phyloP scores from a whole-genome alignment of 2,329 filamentous ascomycete genomes.

The Botryotinia convoluta region DNA sequence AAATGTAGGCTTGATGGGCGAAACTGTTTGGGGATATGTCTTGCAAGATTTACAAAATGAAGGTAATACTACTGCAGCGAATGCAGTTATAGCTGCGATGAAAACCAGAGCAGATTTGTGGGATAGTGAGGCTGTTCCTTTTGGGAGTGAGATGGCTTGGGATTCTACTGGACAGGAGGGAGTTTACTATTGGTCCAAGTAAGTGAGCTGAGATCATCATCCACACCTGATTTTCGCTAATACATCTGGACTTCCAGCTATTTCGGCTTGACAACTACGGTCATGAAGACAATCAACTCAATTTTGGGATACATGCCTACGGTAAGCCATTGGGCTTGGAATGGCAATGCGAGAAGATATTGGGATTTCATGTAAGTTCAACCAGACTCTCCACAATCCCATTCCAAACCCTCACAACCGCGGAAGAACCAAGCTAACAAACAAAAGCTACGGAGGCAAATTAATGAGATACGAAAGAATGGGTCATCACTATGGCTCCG shows the following conservation, averaged over 20 bases:
- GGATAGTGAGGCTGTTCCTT: slow-evolving; percentile 52
- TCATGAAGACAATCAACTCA: slow-evolving; percentile 52
- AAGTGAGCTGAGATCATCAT: background rate
- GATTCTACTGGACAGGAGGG: slow-evolving; percentile 61
- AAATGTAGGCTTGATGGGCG: slow-evolving; percentile 55
- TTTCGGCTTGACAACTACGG: slow-evolving; percentile 48
- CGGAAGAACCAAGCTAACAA: background rate
- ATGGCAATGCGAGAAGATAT: slow-evolving; percentile 54
- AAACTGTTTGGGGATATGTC: slow-evolving; percentile 55
- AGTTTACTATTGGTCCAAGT: slow-evolving; percentile 55
- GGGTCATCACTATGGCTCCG: slow-evolving; percentile 61
- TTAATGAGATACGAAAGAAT: slow-evolving; percentile 46
- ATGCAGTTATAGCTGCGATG: slow-evolving; percentile 47
- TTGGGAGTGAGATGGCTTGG: slow-evolving; percentile 61
- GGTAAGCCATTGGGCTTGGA: slow-evolving; percentile 60
- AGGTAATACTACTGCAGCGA: slow-evolving; percentile 42
- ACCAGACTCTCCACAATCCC: background rate
- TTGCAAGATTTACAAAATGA: slow-evolving; percentile 51
- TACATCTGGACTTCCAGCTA: slow-evolving; percentile 34
- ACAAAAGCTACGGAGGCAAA: slow-evolving; percentile 33
- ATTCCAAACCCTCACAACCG: background rate
- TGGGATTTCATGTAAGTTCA: slow-evolving; percentile 42
- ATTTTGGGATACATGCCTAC: slow-evolving; percentile 57
- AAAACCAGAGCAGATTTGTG: slow-evolving; percentile 48
- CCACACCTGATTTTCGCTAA: background rate